Base-by-base conservation (phyloP, 176 grass and related monocot species). In the Musa acuminata region DNA sequence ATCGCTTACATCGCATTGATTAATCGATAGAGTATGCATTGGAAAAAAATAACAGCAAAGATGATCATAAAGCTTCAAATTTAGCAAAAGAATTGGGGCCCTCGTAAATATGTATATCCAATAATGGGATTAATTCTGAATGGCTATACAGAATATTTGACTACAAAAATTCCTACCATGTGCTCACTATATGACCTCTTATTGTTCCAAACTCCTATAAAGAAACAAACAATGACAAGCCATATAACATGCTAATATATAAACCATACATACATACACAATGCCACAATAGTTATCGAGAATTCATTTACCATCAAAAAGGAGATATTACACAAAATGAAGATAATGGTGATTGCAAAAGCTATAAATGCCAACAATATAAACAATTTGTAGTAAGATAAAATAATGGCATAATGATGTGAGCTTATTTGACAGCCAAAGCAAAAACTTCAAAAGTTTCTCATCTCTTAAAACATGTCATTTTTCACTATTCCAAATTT, bases 151-250 rank as follows among this genome's bases (percentile, higher is more conserved):
- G 35, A 16, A 57, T 16, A 16, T 57, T 57, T 57, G 55, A 57
- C 13, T 16, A 5, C 35, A 57, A 19, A 57, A 16, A 57, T 57
- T 4, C 13, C 55, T 5, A 57, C 55, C 17, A 16, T 57, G 55
- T 57, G 55, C 19, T 57, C 12, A 19, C 14, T 57, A 43, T 16
- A 57, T 57, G 13, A 13, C 14, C 13, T 57, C 13, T 57, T 16
- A 57, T 57, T 19, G 17, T 57, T 4, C 13, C 17, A 4, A 57
- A 57, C 13, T 57, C 16, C 1, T 57, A 57, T 5, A 12, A 57
- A 17, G 13, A 72, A 21, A 81, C 53, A 75, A 43, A 78, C 78
- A 70, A 71, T 73, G 73, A 71, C 17, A 71, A 84, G 58, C 50
- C 24, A 74, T 1, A 11, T 43, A 1, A 21, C 67, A 22, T 8